These are phyloP conservation scores for Boletus eberwhitei DNA, from an alignment of 768 basidiomycete species.

Conservation along the genomic window DNA sequence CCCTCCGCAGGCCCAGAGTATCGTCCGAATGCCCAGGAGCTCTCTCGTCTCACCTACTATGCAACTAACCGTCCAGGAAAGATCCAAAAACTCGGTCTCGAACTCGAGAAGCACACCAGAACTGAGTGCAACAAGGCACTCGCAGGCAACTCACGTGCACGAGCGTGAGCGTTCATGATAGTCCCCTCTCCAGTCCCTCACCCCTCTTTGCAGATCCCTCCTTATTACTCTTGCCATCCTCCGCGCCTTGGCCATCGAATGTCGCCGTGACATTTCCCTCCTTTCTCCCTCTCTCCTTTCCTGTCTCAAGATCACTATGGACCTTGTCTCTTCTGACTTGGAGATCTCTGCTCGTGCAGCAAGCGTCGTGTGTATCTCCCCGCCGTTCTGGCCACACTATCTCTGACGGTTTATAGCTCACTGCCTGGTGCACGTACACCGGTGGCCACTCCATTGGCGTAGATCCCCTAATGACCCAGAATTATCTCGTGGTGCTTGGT, in stretches of 20 bases:
- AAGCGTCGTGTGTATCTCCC: conserved; percentile 58
- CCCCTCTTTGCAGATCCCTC: conserved; percentile 49
- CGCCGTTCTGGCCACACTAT: neutral
- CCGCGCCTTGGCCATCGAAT: conserved; percentile 80
- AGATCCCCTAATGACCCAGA: conserved; percentile 63
- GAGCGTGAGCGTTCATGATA: conserved; percentile 58
- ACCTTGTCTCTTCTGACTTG: conserved; percentile 57
- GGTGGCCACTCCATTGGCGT: conserved; percentile 81
- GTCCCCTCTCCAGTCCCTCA: conserved; percentile 1
- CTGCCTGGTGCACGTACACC: conserved; percentile 89
- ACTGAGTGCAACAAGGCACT: conserved; percentile 61
- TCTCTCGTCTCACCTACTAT: conserved; percentile 83
- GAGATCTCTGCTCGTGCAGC: conserved; percentile 78
- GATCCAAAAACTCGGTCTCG: conserved; percentile 68
- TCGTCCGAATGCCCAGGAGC: conserved; percentile 78
- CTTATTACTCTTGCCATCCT: conserved; percentile 82
- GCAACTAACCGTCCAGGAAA: conserved; percentile 82
- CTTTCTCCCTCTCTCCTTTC: conserved; percentile 68
- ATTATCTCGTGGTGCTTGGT: conserved; percentile 65
- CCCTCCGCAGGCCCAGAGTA: conserved; percentile 74
- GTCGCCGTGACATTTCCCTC: conserved; percentile 76
- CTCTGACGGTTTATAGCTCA: conserved; percentile 53
- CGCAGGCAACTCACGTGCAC: conserved; percentile 69
- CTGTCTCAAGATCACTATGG: conserved; percentile 57
- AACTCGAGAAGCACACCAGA: conserved; percentile 72